Base-by-base conservation (phyloP, 352 stramenopile genomes). In the Globisporangium takayamanum region DNA sequence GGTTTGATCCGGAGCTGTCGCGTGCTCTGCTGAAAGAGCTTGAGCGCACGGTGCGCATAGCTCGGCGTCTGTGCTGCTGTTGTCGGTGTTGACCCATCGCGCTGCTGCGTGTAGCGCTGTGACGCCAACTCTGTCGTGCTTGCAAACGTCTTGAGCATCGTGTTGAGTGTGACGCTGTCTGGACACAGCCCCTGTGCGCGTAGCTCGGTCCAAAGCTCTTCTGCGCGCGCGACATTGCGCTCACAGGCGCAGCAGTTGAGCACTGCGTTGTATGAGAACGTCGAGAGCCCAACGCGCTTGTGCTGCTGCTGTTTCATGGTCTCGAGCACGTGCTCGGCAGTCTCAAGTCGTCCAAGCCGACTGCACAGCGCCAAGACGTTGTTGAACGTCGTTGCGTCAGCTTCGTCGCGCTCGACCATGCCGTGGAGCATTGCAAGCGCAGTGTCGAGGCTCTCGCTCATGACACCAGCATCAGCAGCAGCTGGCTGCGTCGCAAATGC, bases 161-260 rank as follows among this genome's bases (percentile, higher is more conserved):
- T 87, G 57, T 84, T 84, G 57, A 87, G 57, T 11, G 74, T 83
- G 41, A 84, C 64, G 20, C 65, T 44, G 28, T 84, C 70, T 5
- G 67, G 68, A 3, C 57, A 36, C 12, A 80, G 39, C 0, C 57
- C 58, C 15, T 62, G 63, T 15, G 62, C 37, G 15, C 70, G 62
- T 33, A 87, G 67, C 41, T 87, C 72, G 30, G 73, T 66, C 28
- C 76, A 53, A 47, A 72, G 71, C 8, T 16, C 44, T 30, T 84
- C 66, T 0, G 77, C 62, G 42, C 64, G 49, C n/a, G 39, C 28
- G 33, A 76, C 41, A 52, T 76, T 60, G 25, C 69, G 62, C 63
- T 63, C 22, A 11, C 63, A 37, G 7, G 76, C 76, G 49, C 62
- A 84, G 30, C 64, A 72, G 51, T 81, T 84, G 42, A 87, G 45